Percentiles rank a stretch among this genome's conserved stretches.
Evolutionary conservation across 163 green algal species (phyloP).

Genomic region (Chlamydomonas reinhardtii): DNA sequence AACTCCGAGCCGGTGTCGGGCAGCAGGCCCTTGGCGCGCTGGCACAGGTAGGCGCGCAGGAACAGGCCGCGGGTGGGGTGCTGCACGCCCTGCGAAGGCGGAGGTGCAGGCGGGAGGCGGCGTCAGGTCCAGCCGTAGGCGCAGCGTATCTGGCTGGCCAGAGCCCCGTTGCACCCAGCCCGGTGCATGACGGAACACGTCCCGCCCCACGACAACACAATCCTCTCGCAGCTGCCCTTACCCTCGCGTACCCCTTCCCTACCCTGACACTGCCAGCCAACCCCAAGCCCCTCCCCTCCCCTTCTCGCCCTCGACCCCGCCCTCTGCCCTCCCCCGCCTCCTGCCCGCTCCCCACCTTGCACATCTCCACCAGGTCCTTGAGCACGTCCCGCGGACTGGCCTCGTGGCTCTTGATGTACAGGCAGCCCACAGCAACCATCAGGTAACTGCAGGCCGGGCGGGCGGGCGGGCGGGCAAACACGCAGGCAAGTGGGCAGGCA

Average conservation of each 20-base stretch:
- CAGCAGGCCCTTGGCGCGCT: slow-evolving; percentile 73
- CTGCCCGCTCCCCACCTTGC: slow-evolving; percentile 69
- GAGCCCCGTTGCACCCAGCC: no score
- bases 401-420: slow-evolving; percentile 91
- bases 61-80: slow-evolving; percentile 97
- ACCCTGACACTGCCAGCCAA: no score
- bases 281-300: no score
- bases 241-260: no score
- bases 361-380: slow-evolving; percentile 96
- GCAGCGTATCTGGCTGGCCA: neutral
- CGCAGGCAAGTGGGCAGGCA: no score
- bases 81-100: slow-evolving; percentile 85
- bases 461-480: neutral
- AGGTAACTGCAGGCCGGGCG: slow-evolving; percentile 84
- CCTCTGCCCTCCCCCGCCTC: neutral
- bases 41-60: slow-evolving; percentile 91
- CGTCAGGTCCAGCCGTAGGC: neutral
- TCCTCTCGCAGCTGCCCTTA: no score
- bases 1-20: slow-evolving; percentile 83
- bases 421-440: slow-evolving; percentile 92
- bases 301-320: neutral
- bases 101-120: no score
- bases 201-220: no score
- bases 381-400: slow-evolving; percentile 80
- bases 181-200: neutral